Evolutionary conservation across 192 early-diverging fungal genomes (phyloP).

Genomic region (Entomortierella chlamydospora): DNA sequence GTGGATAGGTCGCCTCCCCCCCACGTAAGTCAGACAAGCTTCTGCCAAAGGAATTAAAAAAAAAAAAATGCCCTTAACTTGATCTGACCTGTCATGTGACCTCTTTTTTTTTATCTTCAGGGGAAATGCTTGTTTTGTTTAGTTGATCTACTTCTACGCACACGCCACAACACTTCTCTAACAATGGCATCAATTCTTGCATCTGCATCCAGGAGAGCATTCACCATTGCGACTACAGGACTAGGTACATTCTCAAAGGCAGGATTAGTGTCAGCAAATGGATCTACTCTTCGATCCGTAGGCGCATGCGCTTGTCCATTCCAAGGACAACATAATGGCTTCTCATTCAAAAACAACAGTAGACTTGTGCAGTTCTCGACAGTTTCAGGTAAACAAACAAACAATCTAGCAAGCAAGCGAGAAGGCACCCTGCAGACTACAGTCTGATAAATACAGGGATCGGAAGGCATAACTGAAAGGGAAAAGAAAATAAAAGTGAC

Average conservation of each 20-base stretch:
- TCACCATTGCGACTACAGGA: not conserved
- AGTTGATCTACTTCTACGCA: no score
- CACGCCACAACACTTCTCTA: no score
- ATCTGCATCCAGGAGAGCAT: not conserved
- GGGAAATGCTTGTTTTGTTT: no score
- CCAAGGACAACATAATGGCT: not conserved
- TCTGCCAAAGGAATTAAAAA: no score
- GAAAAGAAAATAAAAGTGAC: no score
- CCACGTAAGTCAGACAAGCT: no score
- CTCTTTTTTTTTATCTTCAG: no score
- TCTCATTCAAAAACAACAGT: not conserved
- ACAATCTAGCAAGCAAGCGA: no score
- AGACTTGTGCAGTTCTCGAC: slow-evolving; percentile 12
- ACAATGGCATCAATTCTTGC: slow-evolving; percentile 6
- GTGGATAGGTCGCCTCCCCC: no score
- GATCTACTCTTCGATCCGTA: not conserved
- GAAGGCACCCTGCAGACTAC: not conserved
- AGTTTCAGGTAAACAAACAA: slow-evolving; percentile 19
- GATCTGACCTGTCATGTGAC: no score
- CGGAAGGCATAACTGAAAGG: not conserved
- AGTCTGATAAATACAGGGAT: not conserved
- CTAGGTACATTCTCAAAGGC: not conserved
- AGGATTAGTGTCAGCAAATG: not conserved
- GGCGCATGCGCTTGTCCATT: not conserved
- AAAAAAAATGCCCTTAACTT: no score